These are phyloP conservation scores for Albophoma yamanashiensis DNA, from an alignment of 2,329 filamentous ascomycete species.

Conservation along the genomic window DNA sequence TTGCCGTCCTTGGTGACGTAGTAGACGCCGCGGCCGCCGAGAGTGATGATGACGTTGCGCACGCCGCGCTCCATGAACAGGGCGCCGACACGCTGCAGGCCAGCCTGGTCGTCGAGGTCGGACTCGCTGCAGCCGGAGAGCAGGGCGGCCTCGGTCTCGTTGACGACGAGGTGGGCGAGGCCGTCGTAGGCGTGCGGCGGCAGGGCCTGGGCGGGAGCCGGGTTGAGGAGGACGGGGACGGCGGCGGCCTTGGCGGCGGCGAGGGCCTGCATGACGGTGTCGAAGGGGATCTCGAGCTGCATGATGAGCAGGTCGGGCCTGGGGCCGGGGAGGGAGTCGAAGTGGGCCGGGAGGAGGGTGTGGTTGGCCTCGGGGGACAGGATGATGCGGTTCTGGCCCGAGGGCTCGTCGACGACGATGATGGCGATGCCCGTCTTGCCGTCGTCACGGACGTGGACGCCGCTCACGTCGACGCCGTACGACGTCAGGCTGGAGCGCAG, in stretches of 20 bases:
- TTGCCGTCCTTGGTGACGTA: conserved; percentile 36
- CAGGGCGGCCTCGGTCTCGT: conserved; percentile 79
- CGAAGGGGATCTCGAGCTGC: conserved; percentile 67
- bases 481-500: conserved; percentile 46
- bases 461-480: conserved; percentile 51
- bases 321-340: conserved; percentile 19
- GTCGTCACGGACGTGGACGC: conserved; percentile 32
- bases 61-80: conserved; percentile 63
- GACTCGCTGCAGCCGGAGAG: conserved; percentile 46
- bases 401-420: conserved; percentile 63
- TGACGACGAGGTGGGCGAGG: conserved; percentile 73
- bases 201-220: conserved; percentile 63
- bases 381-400: conserved; percentile 68
- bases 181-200: conserved; percentile 55
- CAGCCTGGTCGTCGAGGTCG: conserved; percentile 35
- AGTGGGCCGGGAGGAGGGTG: conserved; percentile 26
- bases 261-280: conserved; percentile 54
- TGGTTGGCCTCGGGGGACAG: conserved; percentile 63
- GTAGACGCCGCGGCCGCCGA: conserved; percentile 72
- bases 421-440: conserved; percentile 60
- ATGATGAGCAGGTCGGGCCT: conserved; percentile 56
- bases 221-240: conserved; percentile 69
- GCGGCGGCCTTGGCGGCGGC: conserved; percentile 31
- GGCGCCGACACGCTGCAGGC: conserved; percentile 35
- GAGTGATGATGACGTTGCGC: conserved; percentile 68